Percentiles rank a stretch among this genome's conserved stretches.
These are phyloP conservation scores for Beauveria scarabaeidicola DNA, from an alignment of 2,329 filamentous ascomycete genomes.

Conservation along the genomic window DNA sequence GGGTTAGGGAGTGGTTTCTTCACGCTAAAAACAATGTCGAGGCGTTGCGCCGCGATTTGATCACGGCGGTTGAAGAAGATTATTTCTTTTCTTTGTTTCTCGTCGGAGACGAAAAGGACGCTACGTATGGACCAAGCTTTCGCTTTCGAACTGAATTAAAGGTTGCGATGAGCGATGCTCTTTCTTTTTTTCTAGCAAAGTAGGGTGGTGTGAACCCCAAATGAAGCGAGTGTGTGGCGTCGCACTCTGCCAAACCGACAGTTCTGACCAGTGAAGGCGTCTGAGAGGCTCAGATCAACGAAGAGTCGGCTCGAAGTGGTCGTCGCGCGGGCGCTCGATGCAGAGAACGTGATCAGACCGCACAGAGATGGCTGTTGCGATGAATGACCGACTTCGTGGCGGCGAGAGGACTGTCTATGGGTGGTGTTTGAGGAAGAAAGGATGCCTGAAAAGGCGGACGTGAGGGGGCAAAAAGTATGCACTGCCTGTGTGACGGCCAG, in stretches of 20 bases:
- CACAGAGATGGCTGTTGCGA: slow-evolving; percentile 16
- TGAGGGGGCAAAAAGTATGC: slow-evolving; percentile 13
- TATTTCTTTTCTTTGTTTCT: slow-evolving; percentile 4
- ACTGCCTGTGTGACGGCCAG: not conserved
- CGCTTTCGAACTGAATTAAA: not conserved
- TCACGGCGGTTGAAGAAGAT: not conserved
- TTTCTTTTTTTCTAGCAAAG: not conserved
- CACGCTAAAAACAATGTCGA: slow-evolving; percentile 6
- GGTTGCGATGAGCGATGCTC: slow-evolving; percentile 1
- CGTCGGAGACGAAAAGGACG: not conserved
- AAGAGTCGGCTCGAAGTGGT: slow-evolving; percentile 29
- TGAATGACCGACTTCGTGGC: slow-evolving; percentile 25
- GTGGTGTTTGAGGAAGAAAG: slow-evolving; percentile 19
- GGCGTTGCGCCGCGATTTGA: not conserved
- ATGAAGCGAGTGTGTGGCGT: slow-evolving; percentile 13
- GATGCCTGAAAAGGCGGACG: slow-evolving; percentile 14
- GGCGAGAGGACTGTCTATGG: slow-evolving; percentile 24
- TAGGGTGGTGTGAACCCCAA: not conserved
- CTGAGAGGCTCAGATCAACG: slow-evolving; percentile 34
- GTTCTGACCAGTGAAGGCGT: slow-evolving; percentile 55
- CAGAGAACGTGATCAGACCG: slow-evolving; percentile 9
- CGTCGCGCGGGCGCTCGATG: slow-evolving; percentile 17
- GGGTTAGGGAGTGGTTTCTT: not conserved
- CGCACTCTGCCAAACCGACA: slow-evolving; percentile 25
- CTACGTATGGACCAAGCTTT: not conserved